Evolutionary conservation across 75 land plant genomes (phyloP).

Genomic region (Cupressus sempervirens): DNA sequence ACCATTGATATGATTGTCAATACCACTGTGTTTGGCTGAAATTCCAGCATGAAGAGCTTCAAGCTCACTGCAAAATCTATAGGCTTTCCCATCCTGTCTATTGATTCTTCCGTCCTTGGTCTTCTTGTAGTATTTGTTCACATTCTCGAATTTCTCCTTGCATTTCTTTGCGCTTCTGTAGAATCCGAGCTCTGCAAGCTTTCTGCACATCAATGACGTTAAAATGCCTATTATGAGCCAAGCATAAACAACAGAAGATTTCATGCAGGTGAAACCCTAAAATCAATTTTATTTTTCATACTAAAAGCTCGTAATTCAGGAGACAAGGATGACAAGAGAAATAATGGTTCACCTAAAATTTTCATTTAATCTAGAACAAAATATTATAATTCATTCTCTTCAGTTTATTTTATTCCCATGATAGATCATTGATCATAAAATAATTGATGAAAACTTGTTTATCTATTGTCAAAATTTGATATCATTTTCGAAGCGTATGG

Average conservation of each 20-base stretch:
- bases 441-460: too few relatives aligned
- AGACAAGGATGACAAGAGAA: not conserved
- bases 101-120: slow-evolving; percentile 23
- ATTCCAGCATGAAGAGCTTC: slow-evolving; percentile 18
- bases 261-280: not conserved
- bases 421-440: too few relatives aligned
- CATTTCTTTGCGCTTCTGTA: slow-evolving; percentile 35
- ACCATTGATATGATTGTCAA: not conserved
- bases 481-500: not conserved
- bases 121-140: slow-evolving; percentile 35
- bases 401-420: too few relatives aligned
- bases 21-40: not conserved
- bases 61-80: slow-evolving; percentile 21
- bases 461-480: not conserved
- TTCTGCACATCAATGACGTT: slow-evolving; percentile 16
- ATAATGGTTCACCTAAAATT: too few relatives aligned
- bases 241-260: not conserved
- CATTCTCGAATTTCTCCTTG: slow-evolving; percentile 40
- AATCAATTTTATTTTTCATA: not conserved
- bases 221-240: not conserved
- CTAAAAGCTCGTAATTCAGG: too few relatives aligned
- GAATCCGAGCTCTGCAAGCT: slow-evolving; percentile 26
- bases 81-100: slow-evolving; percentile 25
- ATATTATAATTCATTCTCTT: too few relatives aligned
- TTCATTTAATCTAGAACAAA: not conserved